Conservation (phyloP, 176 grass and related monocot genomes). For the Bromus sterilis region DNA sequence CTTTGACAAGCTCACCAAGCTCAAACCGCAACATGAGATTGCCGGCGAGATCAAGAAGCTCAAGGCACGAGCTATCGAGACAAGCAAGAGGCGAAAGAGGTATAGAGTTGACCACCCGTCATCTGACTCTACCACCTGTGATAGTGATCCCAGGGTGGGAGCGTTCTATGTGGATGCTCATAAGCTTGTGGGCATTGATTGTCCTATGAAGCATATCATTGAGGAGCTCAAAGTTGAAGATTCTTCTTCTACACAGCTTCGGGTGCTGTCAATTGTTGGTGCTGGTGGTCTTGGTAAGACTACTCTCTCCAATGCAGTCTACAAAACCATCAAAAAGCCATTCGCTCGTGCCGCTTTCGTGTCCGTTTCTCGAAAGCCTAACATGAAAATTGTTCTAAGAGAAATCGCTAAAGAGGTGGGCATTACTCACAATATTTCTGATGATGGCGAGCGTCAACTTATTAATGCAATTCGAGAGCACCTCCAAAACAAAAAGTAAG, state of each 20-base stretch:
- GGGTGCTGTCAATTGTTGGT: background rate
- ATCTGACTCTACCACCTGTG: background rate
- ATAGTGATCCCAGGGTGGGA: background rate
- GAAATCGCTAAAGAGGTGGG: background rate
- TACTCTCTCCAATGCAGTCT: background rate
- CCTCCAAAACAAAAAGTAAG: background rate
- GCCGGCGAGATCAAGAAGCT: background rate
- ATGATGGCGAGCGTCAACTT: background rate
- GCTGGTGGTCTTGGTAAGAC: conserved; percentile 11
- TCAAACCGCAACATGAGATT: background rate
- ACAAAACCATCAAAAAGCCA: accelerated
- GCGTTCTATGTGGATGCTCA: background rate
- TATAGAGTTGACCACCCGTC: background rate
- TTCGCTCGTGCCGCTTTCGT: background rate
- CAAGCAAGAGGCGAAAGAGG: background rate
- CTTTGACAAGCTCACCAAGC: background rate
- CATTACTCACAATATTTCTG: background rate
- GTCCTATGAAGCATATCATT: background rate
- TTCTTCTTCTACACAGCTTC: background rate
- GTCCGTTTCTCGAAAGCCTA: background rate
- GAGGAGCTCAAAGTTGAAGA: background rate
- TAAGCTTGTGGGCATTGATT: background rate
- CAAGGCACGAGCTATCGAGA: background rate
- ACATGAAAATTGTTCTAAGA: background rate
- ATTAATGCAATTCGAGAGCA: background rate